Evolutionary conservation across 495 filamentous ascomycete genomes (phyloP), one percentile per base, ranked within the genome.

Genomic region (Penicillium roqueforti): DNA sequence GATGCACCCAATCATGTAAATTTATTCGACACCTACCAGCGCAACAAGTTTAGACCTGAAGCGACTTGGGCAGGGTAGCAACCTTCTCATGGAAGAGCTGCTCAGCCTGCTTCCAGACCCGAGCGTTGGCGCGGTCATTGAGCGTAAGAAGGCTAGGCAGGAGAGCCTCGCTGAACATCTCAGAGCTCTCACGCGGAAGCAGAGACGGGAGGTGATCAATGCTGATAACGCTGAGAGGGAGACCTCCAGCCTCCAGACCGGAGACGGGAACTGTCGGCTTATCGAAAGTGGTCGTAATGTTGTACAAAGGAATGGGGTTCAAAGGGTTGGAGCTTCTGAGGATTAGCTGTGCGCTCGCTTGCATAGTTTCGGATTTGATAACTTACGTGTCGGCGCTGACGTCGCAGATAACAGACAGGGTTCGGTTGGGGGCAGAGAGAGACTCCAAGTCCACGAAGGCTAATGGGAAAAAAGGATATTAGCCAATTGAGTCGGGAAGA

Each of bases 121-220:
- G 83, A 20, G 80, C 74, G 42, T 77, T 87, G 31, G 76, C 69
- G 65, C 89, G 81, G 66, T 90, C 79, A 66, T 92, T 89, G 46
- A 97, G 75, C 58, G 87, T 80, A 40, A 95, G 65, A 54, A 97
- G 73, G 58, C 83, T 86, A 3, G 91, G 91, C 32, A 97, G 71
- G 51, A 97, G 74, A 23, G 87, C 87, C 39, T 77, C 71, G 71
- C 85, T 90, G 68, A 96, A 97, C 23, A 88, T 83, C 76, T 97
- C 92, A 29, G 83, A 89, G 34, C 89, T 84, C 70, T 97, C 92
- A 40, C 92, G 76, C 9, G 92, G 89, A 16, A 97, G 79, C 34
- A 96, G 81, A 26, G 84, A 87, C 5, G 92, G 92, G 8, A 97
- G 81, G 66, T 96, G 92, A 66, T 96, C 92, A 61, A 97, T 96